Base-by-base conservation (phyloP, 2,329 filamentous ascomycete genomes). In the Ilyonectria mors-panacis region DNA sequence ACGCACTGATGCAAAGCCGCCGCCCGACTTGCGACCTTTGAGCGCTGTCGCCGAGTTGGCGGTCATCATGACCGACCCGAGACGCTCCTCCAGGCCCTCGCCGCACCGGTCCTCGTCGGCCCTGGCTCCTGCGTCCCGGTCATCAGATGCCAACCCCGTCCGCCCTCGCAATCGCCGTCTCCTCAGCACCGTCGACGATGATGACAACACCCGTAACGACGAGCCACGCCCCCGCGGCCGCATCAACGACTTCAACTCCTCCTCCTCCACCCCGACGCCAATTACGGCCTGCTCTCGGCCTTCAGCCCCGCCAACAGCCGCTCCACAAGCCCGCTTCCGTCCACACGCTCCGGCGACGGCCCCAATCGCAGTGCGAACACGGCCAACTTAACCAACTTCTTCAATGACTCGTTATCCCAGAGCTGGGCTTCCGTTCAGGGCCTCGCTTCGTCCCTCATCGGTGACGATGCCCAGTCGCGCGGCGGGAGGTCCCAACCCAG, bases 391-490 rank as follows among this genome's bases (percentile, higher is more conserved):
- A 71, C 75, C 21, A 79, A 80, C 66, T 81, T 88, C 53, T 77
- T 88, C 10, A 86, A 85, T 60, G 83, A 85, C 51, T 84, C 86
- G 2, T 87, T 86, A 82, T 79, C 83, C 2, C 83, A 87, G 35
- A 85, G 83, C 73, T 89, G 87, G 87, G 81, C 84, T 3, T 87
- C 87, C 6, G 84, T 89, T 3, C 85, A 88, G 65, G 86, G 85
- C 42, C 82, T 89, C 58, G 86, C 87, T 6, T 82, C 85, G 2
- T 85, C 85, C 17, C 72, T 81, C 19, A 70, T 82, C 5, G 71
- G 73, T 12, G 73, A 76, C n/a, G 71, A 75, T 42, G 73, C 70
- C 42, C 55, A 59, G 19, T 59, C 62, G 13, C 70, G 67, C 21
- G 55, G 61, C 33, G 28, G 26, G 21, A 71, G 68, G 35, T 73